phyloP scores from a whole-genome alignment of 306 rosid genomes.

The Delonix regia region DNA sequence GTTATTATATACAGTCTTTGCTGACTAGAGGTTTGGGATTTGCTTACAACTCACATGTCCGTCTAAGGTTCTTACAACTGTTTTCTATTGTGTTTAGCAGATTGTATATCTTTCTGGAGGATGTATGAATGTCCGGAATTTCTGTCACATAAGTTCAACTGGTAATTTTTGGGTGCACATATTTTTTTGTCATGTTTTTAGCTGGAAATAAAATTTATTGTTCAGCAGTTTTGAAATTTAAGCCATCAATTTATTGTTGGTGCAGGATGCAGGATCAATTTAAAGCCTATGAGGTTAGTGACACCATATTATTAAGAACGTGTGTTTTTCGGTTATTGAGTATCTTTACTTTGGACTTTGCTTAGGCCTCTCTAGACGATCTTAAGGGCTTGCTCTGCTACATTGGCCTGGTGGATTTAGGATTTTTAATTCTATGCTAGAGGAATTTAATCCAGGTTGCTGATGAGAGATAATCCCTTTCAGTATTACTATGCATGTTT shows the following conservation, averaged over 20 bases:
- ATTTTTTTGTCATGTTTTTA: not conserved
- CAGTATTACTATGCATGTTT: not conserved
- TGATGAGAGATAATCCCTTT: not conserved
- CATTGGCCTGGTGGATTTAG: not conserved
- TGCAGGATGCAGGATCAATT: constrained; percentile 57
- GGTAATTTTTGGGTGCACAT: constrained; percentile 46
- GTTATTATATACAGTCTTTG: not conserved
- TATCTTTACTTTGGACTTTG: no score
- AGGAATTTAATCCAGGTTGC: not conserved
- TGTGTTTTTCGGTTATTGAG: no score
- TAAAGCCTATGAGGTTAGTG: constrained; percentile 59
- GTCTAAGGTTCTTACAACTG: constrained; percentile 23
- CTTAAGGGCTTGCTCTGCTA: no score
- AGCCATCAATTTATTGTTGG: constrained; percentile 9
- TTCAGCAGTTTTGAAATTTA: constrained; percentile 23
- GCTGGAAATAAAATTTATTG: not conserved
- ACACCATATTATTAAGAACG: not conserved
- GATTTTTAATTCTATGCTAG: not conserved
- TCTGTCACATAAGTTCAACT: constrained; percentile 46
- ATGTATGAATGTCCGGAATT: constrained; percentile 47
- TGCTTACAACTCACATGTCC: constrained; percentile 10
- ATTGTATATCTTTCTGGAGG: constrained; percentile 49
- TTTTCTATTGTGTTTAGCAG: constrained; percentile 46
- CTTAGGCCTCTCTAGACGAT: no score
- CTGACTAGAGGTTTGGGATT: not conserved